Evolutionary conservation across 2,329 filamentous ascomycete genomes (phyloP).

Genomic region (Fusarium camptoceras): DNA sequence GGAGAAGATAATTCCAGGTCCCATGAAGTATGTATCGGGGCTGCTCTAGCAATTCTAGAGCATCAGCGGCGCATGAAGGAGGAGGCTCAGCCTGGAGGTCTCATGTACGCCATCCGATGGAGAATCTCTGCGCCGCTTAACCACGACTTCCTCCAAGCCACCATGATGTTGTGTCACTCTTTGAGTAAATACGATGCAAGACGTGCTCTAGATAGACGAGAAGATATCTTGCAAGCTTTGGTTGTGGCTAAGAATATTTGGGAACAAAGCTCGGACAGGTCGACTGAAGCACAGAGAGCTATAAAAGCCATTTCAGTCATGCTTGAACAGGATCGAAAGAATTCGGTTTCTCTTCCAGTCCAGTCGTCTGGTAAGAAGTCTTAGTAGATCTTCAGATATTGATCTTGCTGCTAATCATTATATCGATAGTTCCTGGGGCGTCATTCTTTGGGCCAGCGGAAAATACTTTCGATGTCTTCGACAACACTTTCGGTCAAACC

Average conservation of each 20-base stretch:
- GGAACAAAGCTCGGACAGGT: conserved; percentile 4
- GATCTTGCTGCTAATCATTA: background rate
- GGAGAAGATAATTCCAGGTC: background rate
- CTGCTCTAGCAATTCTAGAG: conserved; percentile 26
- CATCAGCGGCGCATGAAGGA: conserved; percentile 34
- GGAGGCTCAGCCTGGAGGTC: conserved; percentile 30
- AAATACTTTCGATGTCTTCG: conserved; percentile 6
- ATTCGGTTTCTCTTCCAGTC: background rate
- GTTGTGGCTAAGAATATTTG: background rate
- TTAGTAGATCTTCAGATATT: background rate
- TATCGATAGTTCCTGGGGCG: background rate
- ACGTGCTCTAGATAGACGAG: background rate
- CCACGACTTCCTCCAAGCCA: conserved; percentile 35
- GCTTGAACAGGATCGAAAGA: background rate
- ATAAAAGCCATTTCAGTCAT: conserved; percentile 11
- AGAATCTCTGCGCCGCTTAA: conserved; percentile 32
- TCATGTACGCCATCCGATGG: conserved; percentile 39
- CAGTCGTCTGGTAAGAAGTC: background rate
- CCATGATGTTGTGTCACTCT: conserved; percentile 36
- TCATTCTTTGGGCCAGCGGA: background rate
- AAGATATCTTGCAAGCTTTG: conserved; percentile 16
- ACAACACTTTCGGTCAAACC: conserved; percentile 21
- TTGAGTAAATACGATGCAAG: conserved; percentile 10
- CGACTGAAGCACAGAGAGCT: conserved; percentile 14
- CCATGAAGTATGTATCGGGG: conserved; percentile 17